Evolutionary conservation across 2,329 filamentous ascomycete genomes (phyloP), one percentile per base, ranked within the genome.

Genomic region (Fusarium goolgardi): DNA sequence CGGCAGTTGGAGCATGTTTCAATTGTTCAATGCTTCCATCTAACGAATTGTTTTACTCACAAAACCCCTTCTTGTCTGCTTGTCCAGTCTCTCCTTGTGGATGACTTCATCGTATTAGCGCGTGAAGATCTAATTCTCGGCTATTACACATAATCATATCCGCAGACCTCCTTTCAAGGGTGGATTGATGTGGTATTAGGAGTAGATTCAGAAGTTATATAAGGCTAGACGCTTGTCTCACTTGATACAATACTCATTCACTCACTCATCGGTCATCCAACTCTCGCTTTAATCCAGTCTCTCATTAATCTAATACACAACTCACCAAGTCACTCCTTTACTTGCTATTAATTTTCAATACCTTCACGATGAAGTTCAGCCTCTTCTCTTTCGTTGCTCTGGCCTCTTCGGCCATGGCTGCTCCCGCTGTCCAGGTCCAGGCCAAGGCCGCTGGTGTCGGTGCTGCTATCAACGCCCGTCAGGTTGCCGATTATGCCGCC

Each of bases 261-360:
- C 45, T 23, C 45, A 49, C 32, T 20, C 35, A 43, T 8, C 35
- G 43, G 11, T 32, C 47, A 35, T 55, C 55, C 25, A 23, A 50
- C 45, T 39, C 35, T 47, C 53, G 32, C 35, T 59, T 59, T 34
- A 47, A 53, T 40, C 21, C 46, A 65, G 61, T 64, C 61, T 18
- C 35, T 64, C 61, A 16, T 65, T 64, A 27, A 50, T 39, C 47
- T 50, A 39, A 50, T 50, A 50, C 11, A 43, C 27, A 65, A 47
- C 60, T 65, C 46, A 64, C 60, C 35, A 35, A 65, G 61, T 64
- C 61, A 59, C 21, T 64, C 61, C 59, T 64, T 64, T 59, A 57
- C 15, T 35, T 18, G n/a, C 23, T 23, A 23, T 25, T 39, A 47
- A 23, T 27, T 21, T 27, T 12, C 18, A 15, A 37, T n/a, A 35